phyloP scores from a whole-genome alignment of 495 filamentous ascomycete species.

The Hypoxylon lienhwacheense region DNA sequence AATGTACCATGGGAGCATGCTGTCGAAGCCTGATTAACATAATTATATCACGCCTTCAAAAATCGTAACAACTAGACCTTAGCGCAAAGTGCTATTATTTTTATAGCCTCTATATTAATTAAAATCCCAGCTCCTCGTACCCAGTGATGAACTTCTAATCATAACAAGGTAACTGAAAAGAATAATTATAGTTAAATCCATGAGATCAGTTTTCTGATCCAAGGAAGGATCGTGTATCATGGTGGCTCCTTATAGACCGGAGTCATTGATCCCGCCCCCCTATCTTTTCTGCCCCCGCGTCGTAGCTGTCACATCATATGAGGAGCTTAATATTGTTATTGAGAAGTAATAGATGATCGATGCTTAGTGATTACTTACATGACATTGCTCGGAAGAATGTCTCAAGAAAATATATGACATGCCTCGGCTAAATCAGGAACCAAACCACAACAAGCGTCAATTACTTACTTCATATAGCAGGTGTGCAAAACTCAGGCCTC shows the following conservation, averaged over 20 bases:
- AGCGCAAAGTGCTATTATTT: too few species aligned
- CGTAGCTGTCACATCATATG: slow-evolving; percentile 13
- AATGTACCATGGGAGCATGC: background rate
- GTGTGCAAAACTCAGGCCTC: background rate
- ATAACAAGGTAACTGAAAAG: too few species aligned
- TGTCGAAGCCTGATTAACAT: too few species aligned
- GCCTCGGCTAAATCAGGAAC: slow-evolving; percentile 30
- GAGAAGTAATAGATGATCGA: slow-evolving; percentile 10
- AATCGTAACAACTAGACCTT: too few species aligned
- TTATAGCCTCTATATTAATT: too few species aligned
- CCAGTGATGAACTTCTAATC: too few species aligned
- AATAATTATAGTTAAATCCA: too few species aligned
- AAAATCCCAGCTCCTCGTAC: too few species aligned
- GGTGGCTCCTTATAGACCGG: slow-evolving; percentile 15
- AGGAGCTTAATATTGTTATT: slow-evolving; percentile 16
- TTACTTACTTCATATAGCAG: slow-evolving; percentile 1
- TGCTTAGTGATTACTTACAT: slow-evolving; percentile 27
- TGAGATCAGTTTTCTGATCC: background rate
- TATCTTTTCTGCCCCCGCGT: slow-evolving; percentile 26
- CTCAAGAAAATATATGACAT: slow-evolving; percentile 1
- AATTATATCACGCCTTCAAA: too few species aligned
- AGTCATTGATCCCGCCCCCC: slow-evolving; percentile 7
- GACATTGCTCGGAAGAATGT: slow-evolving; percentile 15
- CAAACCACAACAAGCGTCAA: slow-evolving; percentile 19
- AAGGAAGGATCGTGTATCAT: background rate